Percentiles rank a stretch among this genome's conserved stretches.
Evolutionary conservation across 352 stramenopile genomes (phyloP).

Genomic region (Phytophthora palmivora): DNA sequence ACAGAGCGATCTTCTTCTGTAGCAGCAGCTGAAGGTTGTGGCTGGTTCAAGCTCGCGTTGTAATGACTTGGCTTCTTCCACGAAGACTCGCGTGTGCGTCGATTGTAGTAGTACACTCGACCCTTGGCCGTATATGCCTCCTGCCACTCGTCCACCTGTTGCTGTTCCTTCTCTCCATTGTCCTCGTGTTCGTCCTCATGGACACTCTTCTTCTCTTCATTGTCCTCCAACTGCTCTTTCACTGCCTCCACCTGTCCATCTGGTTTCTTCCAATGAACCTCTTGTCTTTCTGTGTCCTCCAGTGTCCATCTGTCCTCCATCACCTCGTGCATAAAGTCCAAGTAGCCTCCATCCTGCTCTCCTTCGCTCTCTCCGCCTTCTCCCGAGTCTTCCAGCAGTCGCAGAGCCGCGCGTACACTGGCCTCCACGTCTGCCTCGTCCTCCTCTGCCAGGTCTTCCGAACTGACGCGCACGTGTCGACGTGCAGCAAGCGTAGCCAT

Average conservation of each 20-base stretch:
- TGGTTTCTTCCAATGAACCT: constrained; percentile 14
- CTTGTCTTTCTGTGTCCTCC: constrained; percentile 20
- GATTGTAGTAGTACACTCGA: constrained; percentile 91
- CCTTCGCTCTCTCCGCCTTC: constrained; percentile 29
- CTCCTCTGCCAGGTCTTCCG: constrained; percentile 26
- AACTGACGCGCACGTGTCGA: constrained; percentile 1
- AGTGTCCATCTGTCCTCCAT: constrained; percentile 47
- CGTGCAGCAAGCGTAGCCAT: constrained; percentile 19
- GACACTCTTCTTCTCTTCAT: constrained; percentile 7
- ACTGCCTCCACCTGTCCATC: constrained; percentile 13
- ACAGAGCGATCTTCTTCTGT: constrained; percentile 29
- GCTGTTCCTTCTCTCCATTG: constrained; percentile 14
- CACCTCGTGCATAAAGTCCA: constrained; percentile 63
- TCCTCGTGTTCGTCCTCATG: constrained; percentile 7
- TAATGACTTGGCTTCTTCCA: constrained; percentile 69
- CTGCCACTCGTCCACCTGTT: constrained; percentile 70
- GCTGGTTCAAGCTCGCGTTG: constrained; percentile 22
- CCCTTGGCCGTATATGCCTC: constrained; percentile 87
- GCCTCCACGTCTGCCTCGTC: constrained; percentile 55
- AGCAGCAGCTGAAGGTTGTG: constrained; percentile 9
- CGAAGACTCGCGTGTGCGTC: constrained; percentile 82
- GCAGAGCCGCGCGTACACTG: constrained; percentile 57
- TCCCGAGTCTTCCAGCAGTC: constrained; percentile 48
- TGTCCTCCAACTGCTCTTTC: constrained; percentile 6
- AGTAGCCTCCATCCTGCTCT: constrained; percentile 34